Evolutionary conservation across 805 yeast genomes (phyloP).

Genomic region (Candida ovalis): DNA sequence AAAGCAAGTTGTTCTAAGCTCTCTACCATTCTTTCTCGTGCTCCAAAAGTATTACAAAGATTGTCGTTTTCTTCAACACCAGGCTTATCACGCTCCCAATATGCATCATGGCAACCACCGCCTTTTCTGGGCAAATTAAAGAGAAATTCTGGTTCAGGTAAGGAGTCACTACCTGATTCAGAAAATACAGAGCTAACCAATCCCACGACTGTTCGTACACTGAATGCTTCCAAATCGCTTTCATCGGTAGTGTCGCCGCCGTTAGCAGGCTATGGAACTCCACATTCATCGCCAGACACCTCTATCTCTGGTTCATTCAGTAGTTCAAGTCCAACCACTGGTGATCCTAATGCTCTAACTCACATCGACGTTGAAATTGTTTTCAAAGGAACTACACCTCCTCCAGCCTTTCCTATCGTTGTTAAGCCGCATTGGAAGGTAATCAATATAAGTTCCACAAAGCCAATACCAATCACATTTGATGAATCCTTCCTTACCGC

Average conservation of each 20-base stretch:
- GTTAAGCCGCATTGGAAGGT: constrained; percentile 7
- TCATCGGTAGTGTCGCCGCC: not conserved
- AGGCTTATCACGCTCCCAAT: constrained; percentile 1
- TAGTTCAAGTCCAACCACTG: not conserved
- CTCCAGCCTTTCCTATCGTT: not conserved
- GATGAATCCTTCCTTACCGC: constrained; percentile 12
- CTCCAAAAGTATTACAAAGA: not conserved
- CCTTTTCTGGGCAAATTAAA: not conserved
- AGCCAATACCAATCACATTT: constrained; percentile 38
- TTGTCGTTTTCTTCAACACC: constrained; percentile 9
- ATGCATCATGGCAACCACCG: not conserved
- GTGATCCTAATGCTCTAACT: not conserved
- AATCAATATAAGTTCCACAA: constrained; percentile 8
- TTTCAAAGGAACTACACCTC: constrained; percentile 1
- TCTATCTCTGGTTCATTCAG: not conserved
- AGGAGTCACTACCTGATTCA: not conserved
- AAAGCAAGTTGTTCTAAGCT: not conserved
- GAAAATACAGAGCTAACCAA: not conserved
- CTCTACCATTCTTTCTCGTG: not conserved
- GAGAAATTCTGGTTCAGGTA: not conserved
- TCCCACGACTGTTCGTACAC: no score
- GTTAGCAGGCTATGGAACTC: no score
- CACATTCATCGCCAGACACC: constrained; percentile 1
- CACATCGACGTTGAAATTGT: constrained; percentile 6
- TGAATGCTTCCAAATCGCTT: not conserved